A percentile compares a stretch with the other conserved stretches of the same genome.
These are phyloP conservation scores for Euphrasia arctica DNA, from an alignment of 305 asterid genomes.

Conservation along the genomic window DNA sequence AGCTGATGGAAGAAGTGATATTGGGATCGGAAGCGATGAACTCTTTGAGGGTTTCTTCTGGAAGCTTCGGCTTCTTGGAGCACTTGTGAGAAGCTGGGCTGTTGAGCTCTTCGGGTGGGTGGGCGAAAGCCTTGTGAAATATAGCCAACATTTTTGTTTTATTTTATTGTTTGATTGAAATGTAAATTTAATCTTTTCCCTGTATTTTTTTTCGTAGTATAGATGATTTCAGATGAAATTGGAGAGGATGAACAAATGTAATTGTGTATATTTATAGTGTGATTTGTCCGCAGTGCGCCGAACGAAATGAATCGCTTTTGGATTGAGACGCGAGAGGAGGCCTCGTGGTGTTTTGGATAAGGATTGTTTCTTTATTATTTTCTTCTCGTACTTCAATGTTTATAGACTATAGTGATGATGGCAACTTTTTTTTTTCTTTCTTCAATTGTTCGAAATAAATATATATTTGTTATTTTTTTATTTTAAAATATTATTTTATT, in stretches of 20 bases:
- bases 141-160: conserved; percentile 58
- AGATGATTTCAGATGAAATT: not conserved
- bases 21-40: conserved; percentile 46
- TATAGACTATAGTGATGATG: no score
- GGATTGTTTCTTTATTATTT: conserved; percentile 5
- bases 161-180: not conserved
- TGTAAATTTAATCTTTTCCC: not conserved
- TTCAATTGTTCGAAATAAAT: no score
- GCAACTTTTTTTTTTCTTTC: not conserved
- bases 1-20: conserved; percentile 44
- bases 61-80: conserved; percentile 43
- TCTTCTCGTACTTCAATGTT: conserved; percentile 31
- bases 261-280: not conserved
- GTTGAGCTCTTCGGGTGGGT: conserved; percentile 80
- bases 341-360: conserved; percentile 29
- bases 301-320: conserved; percentile 5
- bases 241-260: not conserved
- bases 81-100: conserved; percentile 52
- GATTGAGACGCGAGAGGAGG: conserved; percentile 13
- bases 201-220: not conserved
- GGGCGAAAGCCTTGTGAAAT: conserved; percentile 68
- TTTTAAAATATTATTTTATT: no score
- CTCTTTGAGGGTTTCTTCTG: conserved; percentile 49
- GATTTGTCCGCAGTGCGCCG: not conserved
- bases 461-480: no score